phyloP scores from a whole-genome alignment of 768 basidiomycete species.

The Boletus coccyginus region DNA sequence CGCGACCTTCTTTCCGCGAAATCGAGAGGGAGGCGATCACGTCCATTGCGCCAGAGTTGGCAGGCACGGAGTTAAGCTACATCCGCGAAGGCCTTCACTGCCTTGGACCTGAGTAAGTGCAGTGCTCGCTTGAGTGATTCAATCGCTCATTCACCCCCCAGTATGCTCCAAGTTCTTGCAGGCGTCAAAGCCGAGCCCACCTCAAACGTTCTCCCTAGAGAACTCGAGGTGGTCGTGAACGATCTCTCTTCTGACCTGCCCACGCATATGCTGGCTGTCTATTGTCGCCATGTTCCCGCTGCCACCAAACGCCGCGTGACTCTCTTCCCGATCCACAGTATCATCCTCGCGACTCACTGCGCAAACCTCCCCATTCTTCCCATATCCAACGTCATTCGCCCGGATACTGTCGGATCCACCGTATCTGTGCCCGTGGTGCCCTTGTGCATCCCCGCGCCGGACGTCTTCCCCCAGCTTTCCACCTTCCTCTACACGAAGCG shows the following conservation, averaged over 20 bases:
- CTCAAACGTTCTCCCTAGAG: constrained; percentile 27
- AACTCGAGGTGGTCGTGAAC: constrained; percentile 25
- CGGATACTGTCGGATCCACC: constrained; percentile 15
- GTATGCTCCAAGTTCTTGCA: constrained; percentile 32
- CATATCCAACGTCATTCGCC: constrained; percentile 8
- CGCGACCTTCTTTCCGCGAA: constrained; percentile 17
- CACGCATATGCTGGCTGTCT: constrained; percentile 33
- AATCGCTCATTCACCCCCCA: constrained; percentile 13
- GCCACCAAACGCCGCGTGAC: constrained; percentile 31
- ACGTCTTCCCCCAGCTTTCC: constrained; percentile 64
- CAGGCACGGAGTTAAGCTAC: constrained; percentile 20
- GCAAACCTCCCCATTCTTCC: constrained; percentile 29
- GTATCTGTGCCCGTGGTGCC: constrained; percentile 60
- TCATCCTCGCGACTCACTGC: constrained; percentile 33
- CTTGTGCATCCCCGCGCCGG: constrained; percentile 66
- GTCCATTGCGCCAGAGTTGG: constrained; percentile 28
- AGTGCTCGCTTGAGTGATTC: neutral
- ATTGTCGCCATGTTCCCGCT: constrained; percentile 22
- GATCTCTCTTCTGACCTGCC: constrained; percentile 32
- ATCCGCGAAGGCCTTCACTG: constrained; percentile 27
- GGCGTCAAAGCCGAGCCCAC: constrained; percentile 22
- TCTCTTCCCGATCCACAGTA: constrained; percentile 36
- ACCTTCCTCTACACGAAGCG: constrained; percentile 69
- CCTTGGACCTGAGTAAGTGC: constrained; percentile 28
- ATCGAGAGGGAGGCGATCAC: constrained; percentile 15